Base-by-base conservation (phyloP, 2,329 filamentous ascomycete species). In the Pseudonectria foliicola region DNA sequence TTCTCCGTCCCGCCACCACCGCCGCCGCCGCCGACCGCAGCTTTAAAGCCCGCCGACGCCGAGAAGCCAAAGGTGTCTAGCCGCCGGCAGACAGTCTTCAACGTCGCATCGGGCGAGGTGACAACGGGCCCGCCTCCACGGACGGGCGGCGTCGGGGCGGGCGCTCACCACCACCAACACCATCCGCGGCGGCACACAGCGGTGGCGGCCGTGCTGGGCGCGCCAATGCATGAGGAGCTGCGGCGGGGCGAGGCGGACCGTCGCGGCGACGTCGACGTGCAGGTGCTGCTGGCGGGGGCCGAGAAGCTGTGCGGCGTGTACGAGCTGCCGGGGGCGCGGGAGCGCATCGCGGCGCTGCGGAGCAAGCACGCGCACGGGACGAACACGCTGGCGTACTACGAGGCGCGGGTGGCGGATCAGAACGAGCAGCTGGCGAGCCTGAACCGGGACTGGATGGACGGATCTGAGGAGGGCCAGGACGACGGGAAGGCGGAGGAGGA, bases 231-330 rank as follows among this genome's bases (percentile, higher is more conserved):
- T 58, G 80, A 85, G 29, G 76, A 84, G 56, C 87, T 95, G 66
- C 44, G 76, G 62, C 43, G 70, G 55, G 73, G 70, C 31, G 74
- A 73, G 29, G 66, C 64, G 27, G 57, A 61, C 38, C 54, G 55
- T 34, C 55, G 72, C 43, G 82, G 80, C 8, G 87, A 93, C 15
- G 72, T 95, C 3, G 86, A 96, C 58, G 80, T 96, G 3, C 85
- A 94, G 52, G 72, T 94, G 2, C 64, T 98, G 21, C 70, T 98
- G 14, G 72, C 76, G 34, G 89, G 90, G 1, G 90, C 89, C 1
- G 88, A 95, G 67, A 95, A 88, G 67, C 73, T 96, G 21, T 89
- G 88, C 49, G 75, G 75, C 29, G 89, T 95, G 18, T 96, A 95
- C 55, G 82, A 86, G 24, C 73, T 94, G 18, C 75, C 83, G 0